These are phyloP conservation scores for Tolypocladium tundrense DNA, from an alignment of 2,329 filamentous ascomycete genomes.

Conservation along the genomic window DNA sequence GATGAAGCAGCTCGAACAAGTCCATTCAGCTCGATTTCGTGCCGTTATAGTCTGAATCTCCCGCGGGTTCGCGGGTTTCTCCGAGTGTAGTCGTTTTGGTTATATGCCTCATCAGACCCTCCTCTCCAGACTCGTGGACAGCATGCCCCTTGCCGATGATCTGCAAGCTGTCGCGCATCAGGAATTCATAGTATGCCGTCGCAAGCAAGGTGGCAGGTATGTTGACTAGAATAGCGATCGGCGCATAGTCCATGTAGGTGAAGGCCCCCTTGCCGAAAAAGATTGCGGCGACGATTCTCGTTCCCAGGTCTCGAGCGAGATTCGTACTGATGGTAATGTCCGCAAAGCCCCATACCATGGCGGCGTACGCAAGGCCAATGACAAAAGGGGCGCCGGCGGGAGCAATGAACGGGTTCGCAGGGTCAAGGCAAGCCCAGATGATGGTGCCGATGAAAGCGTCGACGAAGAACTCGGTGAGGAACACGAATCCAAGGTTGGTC, in stretches of 20 bases:
- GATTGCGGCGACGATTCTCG: not conserved
- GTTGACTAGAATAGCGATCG: not conserved
- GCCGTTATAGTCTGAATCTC: not conserved
- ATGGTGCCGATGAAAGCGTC: not conserved
- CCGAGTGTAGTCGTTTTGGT: not conserved
- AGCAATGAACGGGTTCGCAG: not conserved
- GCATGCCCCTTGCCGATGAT: not conserved
- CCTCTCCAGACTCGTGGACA: not conserved
- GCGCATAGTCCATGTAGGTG: not conserved
- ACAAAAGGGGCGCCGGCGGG: not conserved
- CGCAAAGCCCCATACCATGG: not conserved
- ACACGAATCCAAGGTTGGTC: not conserved
- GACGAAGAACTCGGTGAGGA: not conserved
- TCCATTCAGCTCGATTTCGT: not conserved
- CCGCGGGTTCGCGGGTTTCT: not conserved
- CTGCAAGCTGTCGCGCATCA: not conserved
- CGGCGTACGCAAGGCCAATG: not conserved
- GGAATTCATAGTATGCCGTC: not conserved
- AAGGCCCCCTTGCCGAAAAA: not conserved
- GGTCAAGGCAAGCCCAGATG: not conserved
- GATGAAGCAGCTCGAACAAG: no score
- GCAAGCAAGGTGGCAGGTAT: not conserved
- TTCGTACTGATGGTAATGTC: not conserved
- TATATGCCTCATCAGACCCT: not conserved
- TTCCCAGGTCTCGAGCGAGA: not conserved